Evolutionary conservation across 2,329 filamentous ascomycete genomes (phyloP).

Genomic region (Botrytis elliptica): DNA sequence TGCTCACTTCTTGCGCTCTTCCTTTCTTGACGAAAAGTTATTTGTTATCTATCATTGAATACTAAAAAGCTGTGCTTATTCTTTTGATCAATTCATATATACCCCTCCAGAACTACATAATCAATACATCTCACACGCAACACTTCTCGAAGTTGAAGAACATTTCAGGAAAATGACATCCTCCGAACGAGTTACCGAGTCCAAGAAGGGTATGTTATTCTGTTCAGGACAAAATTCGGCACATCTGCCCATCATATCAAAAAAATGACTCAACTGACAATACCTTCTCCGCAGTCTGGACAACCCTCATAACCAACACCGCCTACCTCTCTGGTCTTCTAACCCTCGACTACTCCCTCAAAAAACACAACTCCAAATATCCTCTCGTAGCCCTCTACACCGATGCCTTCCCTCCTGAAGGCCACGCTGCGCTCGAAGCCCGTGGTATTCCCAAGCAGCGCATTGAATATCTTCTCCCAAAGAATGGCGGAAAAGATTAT

Average conservation of each 20-base stretch:
- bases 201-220: slow-evolving; percentile 33
- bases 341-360: slow-evolving; percentile 76
- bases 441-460: slow-evolving; percentile 68
- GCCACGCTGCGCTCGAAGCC: slow-evolving; percentile 65
- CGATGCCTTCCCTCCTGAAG: slow-evolving; percentile 67
- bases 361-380: slow-evolving; percentile 63
- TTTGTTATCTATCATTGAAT: not conserved
- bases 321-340: slow-evolving; percentile 79
- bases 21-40: not conserved
- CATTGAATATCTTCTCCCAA: slow-evolving; percentile 72
- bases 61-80: not conserved
- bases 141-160: not conserved
- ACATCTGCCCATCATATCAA: not conserved
- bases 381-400: slow-evolving; percentile 83
- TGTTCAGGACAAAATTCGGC: not conserved
- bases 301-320: slow-evolving; percentile 81
- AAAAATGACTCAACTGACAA: slow-evolving; percentile 19
- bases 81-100: not conserved
- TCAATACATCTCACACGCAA: not conserved
- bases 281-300: slow-evolving; percentile 68
- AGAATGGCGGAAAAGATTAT: slow-evolving; percentile 60
- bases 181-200: slow-evolving; percentile 33
- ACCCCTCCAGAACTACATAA: not conserved
- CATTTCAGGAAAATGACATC: slow-evolving; percentile 20
- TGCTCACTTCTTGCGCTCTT: not conserved